phyloP scores from a whole-genome alignment of 306 rosid species.

The Lathyrus aphaca region DNA sequence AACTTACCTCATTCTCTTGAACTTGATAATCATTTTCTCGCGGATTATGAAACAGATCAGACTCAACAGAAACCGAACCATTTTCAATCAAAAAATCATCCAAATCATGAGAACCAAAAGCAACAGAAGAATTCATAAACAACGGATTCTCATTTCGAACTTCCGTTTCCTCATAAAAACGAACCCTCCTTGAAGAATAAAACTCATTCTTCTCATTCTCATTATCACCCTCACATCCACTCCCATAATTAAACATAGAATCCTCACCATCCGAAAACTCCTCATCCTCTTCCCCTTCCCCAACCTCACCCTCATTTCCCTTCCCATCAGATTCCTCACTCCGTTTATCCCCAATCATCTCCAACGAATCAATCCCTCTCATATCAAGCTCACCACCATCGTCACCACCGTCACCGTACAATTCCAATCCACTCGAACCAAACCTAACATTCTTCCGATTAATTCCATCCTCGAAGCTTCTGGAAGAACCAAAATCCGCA shows the following conservation, averaged over 20 bases:
- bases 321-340: constrained; percentile 21
- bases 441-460: constrained; percentile 32
- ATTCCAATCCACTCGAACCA: constrained; percentile 50
- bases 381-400: constrained; percentile 51
- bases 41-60: constrained; percentile 39
- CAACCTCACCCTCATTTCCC: constrained; percentile 24
- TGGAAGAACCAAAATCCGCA: constrained; percentile 54
- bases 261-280: constrained; percentile 77
- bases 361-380: constrained; percentile 45
- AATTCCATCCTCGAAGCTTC: constrained; percentile 49
- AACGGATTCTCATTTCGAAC: constrained; percentile 61
- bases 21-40: constrained; percentile 34
- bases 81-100: constrained; percentile 62
- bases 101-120: constrained; percentile 80
- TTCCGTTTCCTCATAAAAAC: constrained; percentile 34
- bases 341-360: constrained; percentile 32
- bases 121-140: constrained; percentile 77
- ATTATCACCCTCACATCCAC: constrained; percentile 48
- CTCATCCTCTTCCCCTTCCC: constrained; percentile 48
- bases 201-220: constrained; percentile 35
- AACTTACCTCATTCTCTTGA: constrained; percentile 24
- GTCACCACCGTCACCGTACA: constrained; percentile 64
- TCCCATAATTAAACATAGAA: constrained; percentile 61
- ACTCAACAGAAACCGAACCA: constrained; percentile 27
- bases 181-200: constrained; percentile 34